Conservation (phyloP, 345 rosid genomes). For the Gossypioides kirkii region DNA sequence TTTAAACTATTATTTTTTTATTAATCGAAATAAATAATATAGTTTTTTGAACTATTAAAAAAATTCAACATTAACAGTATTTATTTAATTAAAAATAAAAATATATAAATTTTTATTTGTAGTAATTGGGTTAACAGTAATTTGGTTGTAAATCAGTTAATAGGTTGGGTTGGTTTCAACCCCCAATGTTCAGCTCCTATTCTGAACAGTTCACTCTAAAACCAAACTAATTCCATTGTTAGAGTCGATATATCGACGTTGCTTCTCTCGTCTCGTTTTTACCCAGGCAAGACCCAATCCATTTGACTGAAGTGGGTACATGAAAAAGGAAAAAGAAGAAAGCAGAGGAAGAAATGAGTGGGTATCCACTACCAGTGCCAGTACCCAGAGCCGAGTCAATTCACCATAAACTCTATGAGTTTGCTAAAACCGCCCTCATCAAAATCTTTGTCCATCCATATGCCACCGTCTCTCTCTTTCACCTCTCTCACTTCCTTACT, state of each 20-base stretch:
- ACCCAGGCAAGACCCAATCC: background rate
- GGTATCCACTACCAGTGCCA: constrained; percentile 18
- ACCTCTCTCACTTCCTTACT: background rate
- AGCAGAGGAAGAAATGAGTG: constrained; percentile 36
- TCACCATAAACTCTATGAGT: constrained; percentile 81
- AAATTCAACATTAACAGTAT: no score
- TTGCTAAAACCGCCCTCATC: constrained; percentile 73
- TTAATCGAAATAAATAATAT: no score
- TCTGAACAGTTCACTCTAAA: no score
- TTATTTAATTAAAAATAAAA: no score
- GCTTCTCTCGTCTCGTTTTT: background rate
- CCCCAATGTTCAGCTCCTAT: no score
- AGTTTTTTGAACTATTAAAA: no score
- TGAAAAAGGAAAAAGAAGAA: background rate
- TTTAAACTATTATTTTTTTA: no score
- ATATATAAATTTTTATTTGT: no score
- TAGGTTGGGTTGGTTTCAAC: no score
- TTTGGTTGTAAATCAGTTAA: no score
- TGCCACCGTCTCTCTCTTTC: constrained; percentile 48
- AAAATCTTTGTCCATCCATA: constrained; percentile 87
- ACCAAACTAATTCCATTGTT: no score
- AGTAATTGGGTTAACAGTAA: no score
- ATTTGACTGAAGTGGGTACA: background rate
- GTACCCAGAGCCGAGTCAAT: constrained; percentile 55
- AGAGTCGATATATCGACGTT: background rate